These are phyloP conservation scores for Mortierella polycephala DNA, from an alignment of 371 early-diverging fungal genomes.

Conservation along the genomic window DNA sequence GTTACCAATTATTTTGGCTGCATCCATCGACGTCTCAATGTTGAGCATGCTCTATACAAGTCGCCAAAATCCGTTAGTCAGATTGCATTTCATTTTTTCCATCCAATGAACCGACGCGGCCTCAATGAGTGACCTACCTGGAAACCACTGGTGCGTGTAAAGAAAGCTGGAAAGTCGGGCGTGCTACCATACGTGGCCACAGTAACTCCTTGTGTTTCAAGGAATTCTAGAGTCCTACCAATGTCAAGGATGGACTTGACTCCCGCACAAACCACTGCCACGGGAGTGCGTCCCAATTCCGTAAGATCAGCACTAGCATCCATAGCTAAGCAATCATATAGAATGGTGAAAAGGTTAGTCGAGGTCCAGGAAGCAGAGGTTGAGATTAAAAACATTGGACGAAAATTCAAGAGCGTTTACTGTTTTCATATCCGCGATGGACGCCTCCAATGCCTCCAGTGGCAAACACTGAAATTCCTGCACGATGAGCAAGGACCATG, in stretches of 20 bases:
- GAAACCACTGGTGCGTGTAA: slow-evolving; percentile 80
- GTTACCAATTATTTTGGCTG: slow-evolving; percentile 74
- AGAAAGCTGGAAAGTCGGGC: slow-evolving; percentile 90
- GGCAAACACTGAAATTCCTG: slow-evolving; percentile 90
- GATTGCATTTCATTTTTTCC: not conserved
- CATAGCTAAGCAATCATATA: slow-evolving; percentile 60
- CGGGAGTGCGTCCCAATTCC: slow-evolving; percentile 91
- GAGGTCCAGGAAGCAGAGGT: not conserved
- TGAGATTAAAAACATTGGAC: slow-evolving; percentile 6
- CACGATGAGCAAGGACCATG: slow-evolving; percentile 84
- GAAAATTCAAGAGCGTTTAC: slow-evolving; percentile 52
- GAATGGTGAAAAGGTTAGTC: not conserved
- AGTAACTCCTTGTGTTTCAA: slow-evolving; percentile 96
- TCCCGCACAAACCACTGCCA: slow-evolving; percentile 94
- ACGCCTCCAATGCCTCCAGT: slow-evolving; percentile 98
- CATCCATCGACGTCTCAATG: slow-evolving; percentile 66
- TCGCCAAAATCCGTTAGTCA: not conserved
- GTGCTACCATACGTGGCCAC: slow-evolving; percentile 79
- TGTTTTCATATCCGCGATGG: slow-evolving; percentile 84
- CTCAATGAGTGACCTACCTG: slow-evolving; percentile 50
- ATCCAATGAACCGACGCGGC: not conserved
- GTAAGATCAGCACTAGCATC: slow-evolving; percentile 94
- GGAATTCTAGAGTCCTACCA: slow-evolving; percentile 86
- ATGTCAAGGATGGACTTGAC: slow-evolving; percentile 95
- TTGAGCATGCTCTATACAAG: slow-evolving; percentile 69